phyloP scores from a whole-genome alignment of 352 stramenopile species.

The Globisporangium apiculatum region DNA sequence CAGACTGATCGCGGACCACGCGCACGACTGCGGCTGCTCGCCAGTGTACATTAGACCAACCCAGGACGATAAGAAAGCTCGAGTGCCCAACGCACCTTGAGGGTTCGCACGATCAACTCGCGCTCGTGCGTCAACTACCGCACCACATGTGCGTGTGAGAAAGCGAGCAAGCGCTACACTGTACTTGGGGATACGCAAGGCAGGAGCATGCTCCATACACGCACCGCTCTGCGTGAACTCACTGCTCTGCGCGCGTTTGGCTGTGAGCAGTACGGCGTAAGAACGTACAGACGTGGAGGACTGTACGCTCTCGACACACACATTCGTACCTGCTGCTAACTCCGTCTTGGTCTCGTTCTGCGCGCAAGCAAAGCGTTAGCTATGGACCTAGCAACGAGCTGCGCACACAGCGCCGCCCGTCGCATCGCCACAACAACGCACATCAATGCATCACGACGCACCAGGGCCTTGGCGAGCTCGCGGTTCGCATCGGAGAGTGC shows the following conservation, averaged over 20 bases:
- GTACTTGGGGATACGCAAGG: not conserved
- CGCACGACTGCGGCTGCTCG: not conserved
- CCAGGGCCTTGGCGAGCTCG: constrained; percentile 58
- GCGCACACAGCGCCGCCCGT: too few relatives aligned
- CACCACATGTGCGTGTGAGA: not conserved
- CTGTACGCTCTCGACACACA: too few relatives aligned
- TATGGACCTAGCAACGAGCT: not conserved
- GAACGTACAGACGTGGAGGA: too few relatives aligned
- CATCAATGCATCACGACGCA: constrained; percentile 8
- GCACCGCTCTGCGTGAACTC: constrained; percentile 9
- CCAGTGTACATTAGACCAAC: too few relatives aligned
- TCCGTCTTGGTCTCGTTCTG: constrained; percentile 58
- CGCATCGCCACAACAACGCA: too few relatives aligned
- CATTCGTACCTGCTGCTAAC: constrained; percentile 27
- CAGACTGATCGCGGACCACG: constrained; percentile 12
- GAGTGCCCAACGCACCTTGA: constrained; percentile 4
- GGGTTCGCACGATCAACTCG: not conserved
- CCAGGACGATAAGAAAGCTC: not conserved
- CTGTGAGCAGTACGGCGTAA: not conserved
- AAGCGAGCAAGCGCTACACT: not conserved
- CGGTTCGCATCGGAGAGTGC: constrained; percentile 49
- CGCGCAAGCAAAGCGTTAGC: not conserved
- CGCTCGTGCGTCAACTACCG: not conserved
- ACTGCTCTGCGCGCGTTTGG: constrained; percentile 6
- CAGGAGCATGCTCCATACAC: not conserved